Conservation (phyloP, 2,329 filamentous ascomycete genomes). For the Aspergillus puulaauensis region DNA sequence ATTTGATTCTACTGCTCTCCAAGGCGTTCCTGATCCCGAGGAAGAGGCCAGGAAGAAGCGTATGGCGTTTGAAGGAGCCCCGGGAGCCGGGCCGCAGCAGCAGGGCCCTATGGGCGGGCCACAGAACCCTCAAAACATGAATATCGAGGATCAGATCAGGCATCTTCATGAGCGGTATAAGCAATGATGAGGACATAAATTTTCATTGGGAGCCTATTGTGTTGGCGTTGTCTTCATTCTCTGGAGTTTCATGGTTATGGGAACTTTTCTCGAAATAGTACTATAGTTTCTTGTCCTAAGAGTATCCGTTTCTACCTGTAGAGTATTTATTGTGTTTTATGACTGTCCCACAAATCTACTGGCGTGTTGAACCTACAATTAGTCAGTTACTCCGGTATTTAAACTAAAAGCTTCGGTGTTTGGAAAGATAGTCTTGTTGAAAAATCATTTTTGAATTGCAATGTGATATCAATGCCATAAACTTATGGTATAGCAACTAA, state of each 20-base stretch:
- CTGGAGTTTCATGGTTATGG: slow-evolving; percentile 1
- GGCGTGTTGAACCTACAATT: background rate
- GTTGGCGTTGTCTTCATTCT: slow-evolving; percentile 3
- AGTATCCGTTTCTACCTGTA: background rate
- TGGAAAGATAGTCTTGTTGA: too few species aligned
- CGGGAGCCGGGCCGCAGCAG: slow-evolving; percentile 22
- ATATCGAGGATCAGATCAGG: slow-evolving; percentile 83
- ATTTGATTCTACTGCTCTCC: slow-evolving; percentile 61
- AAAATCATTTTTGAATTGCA: background rate
- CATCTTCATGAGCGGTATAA: slow-evolving; percentile 61
- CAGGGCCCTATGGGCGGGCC: slow-evolving; percentile 27
- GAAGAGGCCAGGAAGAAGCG: slow-evolving; percentile 78
- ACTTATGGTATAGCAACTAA: slow-evolving; percentile 1
- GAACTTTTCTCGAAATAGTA: slow-evolving; percentile 2
- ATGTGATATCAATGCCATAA: slow-evolving; percentile 4
- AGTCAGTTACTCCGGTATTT: background rate
- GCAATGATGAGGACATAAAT: slow-evolving; percentile 17
- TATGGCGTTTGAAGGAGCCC: slow-evolving; percentile 52
- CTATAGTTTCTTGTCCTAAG: background rate
- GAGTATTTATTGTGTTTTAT: background rate
- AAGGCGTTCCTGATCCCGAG: slow-evolving; percentile 63
- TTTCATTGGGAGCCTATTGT: background rate
- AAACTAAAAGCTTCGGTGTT: background rate
- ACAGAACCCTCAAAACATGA: slow-evolving; percentile 52
- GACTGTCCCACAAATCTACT: background rate